A percentile compares a stretch with the other conserved stretches of the same genome.
Conservation (phyloP, 768 basidiomycete genomes). For the Filobasidium wieringae region DNA sequence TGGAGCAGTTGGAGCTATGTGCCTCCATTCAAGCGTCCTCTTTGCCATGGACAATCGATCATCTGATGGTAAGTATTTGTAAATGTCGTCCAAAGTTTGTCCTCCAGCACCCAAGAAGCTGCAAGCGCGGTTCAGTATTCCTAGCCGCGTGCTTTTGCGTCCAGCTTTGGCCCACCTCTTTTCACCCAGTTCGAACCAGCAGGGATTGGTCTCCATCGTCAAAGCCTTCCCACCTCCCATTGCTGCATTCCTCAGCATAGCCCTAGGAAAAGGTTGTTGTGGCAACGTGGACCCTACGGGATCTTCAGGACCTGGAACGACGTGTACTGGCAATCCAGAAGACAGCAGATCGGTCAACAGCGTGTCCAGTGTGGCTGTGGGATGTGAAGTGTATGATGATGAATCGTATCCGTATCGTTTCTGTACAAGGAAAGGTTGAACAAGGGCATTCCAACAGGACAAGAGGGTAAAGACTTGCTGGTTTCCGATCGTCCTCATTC, state of each 20-base stretch:
- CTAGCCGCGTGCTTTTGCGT: not conserved
- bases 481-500: conserved; percentile 37
- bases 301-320: conserved; percentile 78
- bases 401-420: conserved; percentile 57
- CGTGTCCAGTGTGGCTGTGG: conserved; percentile 56
- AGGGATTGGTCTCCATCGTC: conserved; percentile 74
- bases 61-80: conserved; percentile 63
- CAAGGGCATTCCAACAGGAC: not conserved
- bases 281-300: conserved; percentile 81
- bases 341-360: conserved; percentile 60
- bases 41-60: conserved; percentile 64
- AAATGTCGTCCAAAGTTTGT: conserved; percentile 88
- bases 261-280: conserved; percentile 81
- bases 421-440: conserved; percentile 38
- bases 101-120: conserved; percentile 77
- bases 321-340: conserved; percentile 66
- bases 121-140: conserved; percentile 16
- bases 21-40: conserved; percentile 78
- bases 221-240: conserved; percentile 49
- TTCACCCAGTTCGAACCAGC: conserved; percentile 57
- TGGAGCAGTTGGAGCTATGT: conserved; percentile 96
- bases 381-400: conserved; percentile 60
- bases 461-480: conserved; percentile 17
- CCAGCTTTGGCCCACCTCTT: conserved; percentile 38
- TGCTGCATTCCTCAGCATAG: conserved; percentile 61